Evolutionary conservation across 2,329 filamentous ascomycete species (phyloP).

Genomic region (Diaporthe citrichinensis): DNA sequence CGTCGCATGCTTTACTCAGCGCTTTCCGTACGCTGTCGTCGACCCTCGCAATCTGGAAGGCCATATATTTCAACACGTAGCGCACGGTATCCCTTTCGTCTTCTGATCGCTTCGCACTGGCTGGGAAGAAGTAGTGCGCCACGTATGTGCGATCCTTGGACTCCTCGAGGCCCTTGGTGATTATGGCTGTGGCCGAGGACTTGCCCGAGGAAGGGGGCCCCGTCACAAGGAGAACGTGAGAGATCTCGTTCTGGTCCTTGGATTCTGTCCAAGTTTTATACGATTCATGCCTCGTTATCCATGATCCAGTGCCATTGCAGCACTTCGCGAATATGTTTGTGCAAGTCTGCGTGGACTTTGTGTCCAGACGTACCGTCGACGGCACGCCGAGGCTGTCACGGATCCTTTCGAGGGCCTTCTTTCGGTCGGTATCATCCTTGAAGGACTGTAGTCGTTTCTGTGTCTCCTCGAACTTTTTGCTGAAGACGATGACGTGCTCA

Average conservation of each 20-base stretch:
- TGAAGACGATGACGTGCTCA: constrained; percentile 36
- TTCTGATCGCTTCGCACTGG: constrained; percentile 42
- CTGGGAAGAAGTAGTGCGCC: constrained; percentile 47
- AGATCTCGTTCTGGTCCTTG: neutral
- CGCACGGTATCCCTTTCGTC: constrained; percentile 44
- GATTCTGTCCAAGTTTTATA: constrained; percentile 4
- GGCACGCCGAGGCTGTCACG: constrained; percentile 42
- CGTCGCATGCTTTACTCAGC: constrained; percentile 45
- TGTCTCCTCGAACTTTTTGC: constrained; percentile 42
- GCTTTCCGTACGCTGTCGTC: constrained; percentile 44
- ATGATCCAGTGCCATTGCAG: constrained; percentile 31
- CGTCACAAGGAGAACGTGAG: constrained; percentile 44
- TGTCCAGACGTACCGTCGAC: constrained; percentile 44
- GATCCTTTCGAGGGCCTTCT: constrained; percentile 44
- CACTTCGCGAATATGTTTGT: constrained; percentile 41
- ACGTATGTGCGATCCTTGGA: constrained; percentile 45
- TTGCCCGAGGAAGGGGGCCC: constrained; percentile 46
- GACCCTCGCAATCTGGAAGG: constrained; percentile 48
- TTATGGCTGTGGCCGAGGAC: constrained; percentile 44
- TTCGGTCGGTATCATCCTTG: constrained; percentile 43
- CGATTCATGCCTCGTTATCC: constrained; percentile 14
- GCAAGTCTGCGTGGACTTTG: constrained; percentile 46
- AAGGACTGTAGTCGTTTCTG: constrained; percentile 43
- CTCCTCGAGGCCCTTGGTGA: constrained; percentile 47
- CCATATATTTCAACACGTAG: constrained; percentile 47